Evolutionary conservation across 2,329 filamentous ascomycete genomes (phyloP), one percentile per base, ranked within the genome.

Genomic region (Proliferodiscus dingleyae): DNA sequence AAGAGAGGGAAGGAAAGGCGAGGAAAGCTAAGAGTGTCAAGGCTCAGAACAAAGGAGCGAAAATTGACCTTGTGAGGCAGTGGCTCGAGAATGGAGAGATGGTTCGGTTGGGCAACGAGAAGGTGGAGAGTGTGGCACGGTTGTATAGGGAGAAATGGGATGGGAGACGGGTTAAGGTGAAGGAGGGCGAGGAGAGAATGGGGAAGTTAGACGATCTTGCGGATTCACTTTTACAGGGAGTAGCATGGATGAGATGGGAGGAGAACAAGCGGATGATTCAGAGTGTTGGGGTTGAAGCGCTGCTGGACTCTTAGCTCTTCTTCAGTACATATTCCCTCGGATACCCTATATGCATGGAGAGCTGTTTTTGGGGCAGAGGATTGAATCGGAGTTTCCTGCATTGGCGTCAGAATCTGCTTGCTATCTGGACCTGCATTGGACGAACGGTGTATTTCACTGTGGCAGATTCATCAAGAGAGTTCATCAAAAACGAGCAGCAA

Each of bases 141-240:
- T 58, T 49, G 37, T 70, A 68, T 58, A 59, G 64, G 46, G 59
- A 54, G 37, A 66, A 62, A 37, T 65, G 60, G 54, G 48, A 57
- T 45, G 46, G 56, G 43, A 60, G 53, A 36, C 60, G 46, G 34
- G 54, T 53, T 46, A 55, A 56, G 11, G 42, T 52, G 45, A 40
- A 52, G 52, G 53, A 61, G 54, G 38, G 61, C 50, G 48, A 61
- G 22, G 55, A 59, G 46, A 57, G 57, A 47, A 52, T 61, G 39
- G 63, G 53, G n/a, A 93, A 93, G 65, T 64, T 91, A 43, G 88
- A 94, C 64, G 88, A 94, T 68, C 66, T 94, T 40, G 85, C 87
- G 0, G 88, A 94, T 68, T 86, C 83, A 61, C 67, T 93, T 21
- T 63, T 93, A 43, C 88, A 94, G 64, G 88, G 81, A 2, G 72